Conservation (phyloP, 1,139 yeast genomes). For the Arxiozyma bovina region DNA sequence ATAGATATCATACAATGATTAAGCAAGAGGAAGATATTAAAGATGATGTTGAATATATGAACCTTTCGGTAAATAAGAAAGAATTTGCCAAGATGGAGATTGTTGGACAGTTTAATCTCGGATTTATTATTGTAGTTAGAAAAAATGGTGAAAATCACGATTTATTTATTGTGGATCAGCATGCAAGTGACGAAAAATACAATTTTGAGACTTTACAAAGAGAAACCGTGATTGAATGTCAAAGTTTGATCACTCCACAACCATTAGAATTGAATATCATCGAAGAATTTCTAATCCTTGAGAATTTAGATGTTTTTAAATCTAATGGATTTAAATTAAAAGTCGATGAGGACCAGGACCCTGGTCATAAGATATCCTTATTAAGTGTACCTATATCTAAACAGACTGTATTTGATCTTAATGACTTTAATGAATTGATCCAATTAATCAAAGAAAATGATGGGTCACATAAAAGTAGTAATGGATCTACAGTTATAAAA, state of each 20-base stretch:
- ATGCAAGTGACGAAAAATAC: slow-evolving; percentile 91
- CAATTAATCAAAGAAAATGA: slow-evolving; percentile 44
- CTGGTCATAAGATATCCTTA: slow-evolving; percentile 51
- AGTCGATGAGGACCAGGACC: slow-evolving; percentile 38
- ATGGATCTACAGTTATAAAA: slow-evolving; percentile 32
- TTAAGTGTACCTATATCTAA: slow-evolving; percentile 67
- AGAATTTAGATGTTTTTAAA: slow-evolving; percentile 47
- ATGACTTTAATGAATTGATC: slow-evolving; percentile 71
- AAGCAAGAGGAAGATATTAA: slow-evolving; percentile 34
- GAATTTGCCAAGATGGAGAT: slow-evolving; percentile 67
- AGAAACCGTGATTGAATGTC: slow-evolving; percentile 51
- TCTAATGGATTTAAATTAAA: slow-evolving; percentile 68
- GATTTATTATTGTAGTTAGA: slow-evolving; percentile 69
- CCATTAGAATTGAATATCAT: slow-evolving; percentile 58
- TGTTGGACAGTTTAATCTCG: slow-evolving; percentile 88
- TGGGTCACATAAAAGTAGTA: slow-evolving; percentile 31
- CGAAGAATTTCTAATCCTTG: slow-evolving; percentile 65
- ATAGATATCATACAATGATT: slow-evolving; percentile 9
- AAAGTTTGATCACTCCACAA: slow-evolving; percentile 63
- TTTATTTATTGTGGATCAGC: slow-evolving; percentile 87
- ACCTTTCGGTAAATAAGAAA: slow-evolving; percentile 48
- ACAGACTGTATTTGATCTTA: slow-evolving; percentile 51
- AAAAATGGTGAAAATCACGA: slow-evolving; percentile 37
- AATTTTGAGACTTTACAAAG: slow-evolving; percentile 68
- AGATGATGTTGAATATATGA: slow-evolving; percentile 46